phyloP scores from a whole-genome alignment of 805 yeast genomes.

The Lipomyces yamanashiensis region DNA sequence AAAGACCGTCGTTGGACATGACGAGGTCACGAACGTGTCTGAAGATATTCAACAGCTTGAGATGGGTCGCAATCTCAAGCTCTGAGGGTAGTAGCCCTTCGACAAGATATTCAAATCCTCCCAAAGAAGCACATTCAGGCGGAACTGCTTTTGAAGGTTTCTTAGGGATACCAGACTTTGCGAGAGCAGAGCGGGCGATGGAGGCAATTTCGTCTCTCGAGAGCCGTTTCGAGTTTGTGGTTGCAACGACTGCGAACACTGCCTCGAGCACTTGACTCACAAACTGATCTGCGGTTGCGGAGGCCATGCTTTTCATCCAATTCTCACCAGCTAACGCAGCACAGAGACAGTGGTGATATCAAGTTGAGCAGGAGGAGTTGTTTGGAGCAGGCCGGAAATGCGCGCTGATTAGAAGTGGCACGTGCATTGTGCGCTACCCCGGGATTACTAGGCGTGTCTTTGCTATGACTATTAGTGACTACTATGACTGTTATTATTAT shows the following conservation, averaged over 20 bases:
- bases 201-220: conserved; percentile 7
- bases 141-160: neutral
- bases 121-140: neutral
- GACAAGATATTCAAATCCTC: conserved; percentile 4
- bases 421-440: neutral
- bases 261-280: conserved; percentile 2
- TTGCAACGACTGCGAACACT: neutral
- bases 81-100: conserved; percentile 10
- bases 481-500: neutral
- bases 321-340: neutral
- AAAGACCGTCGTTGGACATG: neutral
- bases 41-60: conserved; percentile 10
- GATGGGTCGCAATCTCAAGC: conserved; percentile 13
- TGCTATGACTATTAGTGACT: neutral
- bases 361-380: neutral
- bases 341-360: too few species aligned
- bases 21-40: conserved; percentile 4
- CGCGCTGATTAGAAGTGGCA: neutral
- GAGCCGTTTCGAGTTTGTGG: neutral
- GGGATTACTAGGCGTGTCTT: neutral
- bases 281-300: conserved; percentile 1
- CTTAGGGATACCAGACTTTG: neutral
- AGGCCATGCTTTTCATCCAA: neutral
- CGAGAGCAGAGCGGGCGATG: neutral
- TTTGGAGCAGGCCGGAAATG: neutral